Evolutionary conservation across 768 basidiomycete genomes (phyloP).

Genomic region (Cystofilobasidium capitatum): DNA sequence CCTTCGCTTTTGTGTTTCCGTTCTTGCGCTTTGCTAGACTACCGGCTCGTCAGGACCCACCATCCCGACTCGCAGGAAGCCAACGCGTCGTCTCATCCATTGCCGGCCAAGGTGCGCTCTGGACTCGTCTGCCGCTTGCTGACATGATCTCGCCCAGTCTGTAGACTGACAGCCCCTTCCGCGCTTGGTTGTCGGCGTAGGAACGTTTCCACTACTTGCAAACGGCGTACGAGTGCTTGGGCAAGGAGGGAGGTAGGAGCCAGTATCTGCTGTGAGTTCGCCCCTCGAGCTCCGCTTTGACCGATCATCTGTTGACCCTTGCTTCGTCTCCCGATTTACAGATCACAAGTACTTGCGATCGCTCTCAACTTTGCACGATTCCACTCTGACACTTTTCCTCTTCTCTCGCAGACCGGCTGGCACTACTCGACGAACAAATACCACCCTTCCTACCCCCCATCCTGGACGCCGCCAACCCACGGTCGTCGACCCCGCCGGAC

Average conservation of each 20-base stretch:
- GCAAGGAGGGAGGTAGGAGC: conserved; percentile 6
- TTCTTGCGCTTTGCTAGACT: conserved; percentile 4
- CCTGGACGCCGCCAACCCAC: not conserved
- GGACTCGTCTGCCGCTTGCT: not conserved
- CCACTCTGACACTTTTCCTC: not conserved
- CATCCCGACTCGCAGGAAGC: conserved; percentile 15
- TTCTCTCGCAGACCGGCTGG: not conserved
- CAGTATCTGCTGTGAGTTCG: conserved; percentile 15
- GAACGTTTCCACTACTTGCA: conserved; percentile 18
- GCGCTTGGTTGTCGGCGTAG: not conserved
- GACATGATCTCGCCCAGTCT: too few species aligned
- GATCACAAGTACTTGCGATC: too few species aligned
- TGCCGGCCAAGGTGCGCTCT: conserved; percentile 10
- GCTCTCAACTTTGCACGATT: too few species aligned
- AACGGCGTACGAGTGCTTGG: conserved; percentile 20
- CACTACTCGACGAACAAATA: not conserved
- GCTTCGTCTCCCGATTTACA: not conserved
- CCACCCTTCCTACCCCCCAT: not conserved
- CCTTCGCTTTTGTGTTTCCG: not conserved
- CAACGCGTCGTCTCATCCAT: not conserved
- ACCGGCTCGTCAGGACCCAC: conserved; percentile 18
- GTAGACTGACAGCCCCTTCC: not conserved
- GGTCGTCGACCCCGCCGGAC: not conserved
- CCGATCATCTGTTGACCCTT: not conserved
- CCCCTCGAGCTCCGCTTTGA: not conserved